Conservation (phyloP, 306 rosid genomes). For the Bauhinia variegata region DNA sequence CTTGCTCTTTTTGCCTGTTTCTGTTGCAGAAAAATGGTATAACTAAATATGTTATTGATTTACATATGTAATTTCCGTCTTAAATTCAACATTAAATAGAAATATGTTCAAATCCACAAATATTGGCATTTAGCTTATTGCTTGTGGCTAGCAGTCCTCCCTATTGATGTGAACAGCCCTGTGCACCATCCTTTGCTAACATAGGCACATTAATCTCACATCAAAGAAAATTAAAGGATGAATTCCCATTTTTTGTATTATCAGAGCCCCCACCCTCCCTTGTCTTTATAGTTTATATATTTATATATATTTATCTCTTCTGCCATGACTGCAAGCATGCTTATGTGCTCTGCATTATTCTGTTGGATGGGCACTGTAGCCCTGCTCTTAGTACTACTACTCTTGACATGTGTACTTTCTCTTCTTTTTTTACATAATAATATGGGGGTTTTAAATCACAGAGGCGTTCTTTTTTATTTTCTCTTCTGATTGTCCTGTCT, state of each 20-base stretch:
- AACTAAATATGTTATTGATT: constrained; percentile 8
- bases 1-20: constrained; percentile 13
- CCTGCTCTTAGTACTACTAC: neutral
- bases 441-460: neutral
- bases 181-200: constrained; percentile 19
- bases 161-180: too few species aligned
- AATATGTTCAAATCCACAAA: constrained; percentile 12
- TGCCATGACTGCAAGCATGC: constrained; percentile 11
- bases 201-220: neutral
- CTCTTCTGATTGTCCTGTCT: constrained; percentile 38
- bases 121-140: constrained; percentile 17
- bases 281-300: neutral
- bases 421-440: too few species aligned
- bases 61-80: constrained; percentile 9
- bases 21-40: neutral
- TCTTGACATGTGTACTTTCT: neutral
- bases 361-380: constrained; percentile 19
- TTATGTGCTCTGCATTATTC: constrained; percentile 11
- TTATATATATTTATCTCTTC: constrained; percentile 10
- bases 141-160: too few species aligned
- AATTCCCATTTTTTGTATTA: neutral
- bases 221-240: constrained; percentile 4
- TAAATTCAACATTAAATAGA: constrained; percentile 4
- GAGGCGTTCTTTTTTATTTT: constrained; percentile 3
- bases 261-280: neutral